These are phyloP conservation scores for Naganishia randhawae DNA, from an alignment of 768 basidiomycete species.

Conservation along the genomic window DNA sequence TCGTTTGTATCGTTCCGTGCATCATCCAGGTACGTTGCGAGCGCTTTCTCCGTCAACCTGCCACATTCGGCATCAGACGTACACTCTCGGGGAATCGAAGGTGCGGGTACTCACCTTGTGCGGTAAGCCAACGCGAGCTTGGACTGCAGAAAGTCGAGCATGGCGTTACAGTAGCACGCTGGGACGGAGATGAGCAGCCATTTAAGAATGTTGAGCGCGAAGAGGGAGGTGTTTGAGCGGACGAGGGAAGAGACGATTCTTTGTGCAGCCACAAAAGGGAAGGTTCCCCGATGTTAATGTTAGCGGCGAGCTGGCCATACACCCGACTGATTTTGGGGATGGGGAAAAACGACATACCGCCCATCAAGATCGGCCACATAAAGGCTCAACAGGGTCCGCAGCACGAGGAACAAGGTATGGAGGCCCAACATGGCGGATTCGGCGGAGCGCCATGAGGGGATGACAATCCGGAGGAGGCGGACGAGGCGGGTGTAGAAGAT, in stretches of 20 bases:
- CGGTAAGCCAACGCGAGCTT: slow-evolving; percentile 59
- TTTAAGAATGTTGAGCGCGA: slow-evolving; percentile 76
- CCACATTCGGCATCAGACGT: background rate
- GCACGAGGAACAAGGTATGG: slow-evolving; percentile 83
- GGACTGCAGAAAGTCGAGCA: slow-evolving; percentile 88
- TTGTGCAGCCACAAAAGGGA: slow-evolving; percentile 1
- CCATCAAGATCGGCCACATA: slow-evolving; percentile 94
- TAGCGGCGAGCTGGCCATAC: background rate
- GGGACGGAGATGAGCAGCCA: slow-evolving; percentile 92
- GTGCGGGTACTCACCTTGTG: slow-evolving; percentile 35
- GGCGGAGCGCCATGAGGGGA: slow-evolving; percentile 76
- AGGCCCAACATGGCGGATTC: slow-evolving; percentile 81
- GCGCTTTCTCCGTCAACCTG: slow-evolving; percentile 73
- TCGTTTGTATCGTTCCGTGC: slow-evolving; percentile 55
- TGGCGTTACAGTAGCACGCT: slow-evolving; percentile 54
- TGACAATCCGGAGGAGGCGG: slow-evolving; percentile 75
- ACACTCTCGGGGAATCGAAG: too few species aligned
- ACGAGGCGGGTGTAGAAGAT: slow-evolving; percentile 79
- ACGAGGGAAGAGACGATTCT: slow-evolving; percentile 95
- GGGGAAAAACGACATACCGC: slow-evolving; percentile 48
- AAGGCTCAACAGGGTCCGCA: slow-evolving; percentile 83
- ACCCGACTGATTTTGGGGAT: background rate
- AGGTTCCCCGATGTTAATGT: background rate
- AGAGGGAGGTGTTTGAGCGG: slow-evolving; percentile 70
- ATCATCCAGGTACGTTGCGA: slow-evolving; percentile 78